Evolutionary conservation across 169 alveolate genomes (phyloP).

Genomic region (Cytauxzoon felis): DNA sequence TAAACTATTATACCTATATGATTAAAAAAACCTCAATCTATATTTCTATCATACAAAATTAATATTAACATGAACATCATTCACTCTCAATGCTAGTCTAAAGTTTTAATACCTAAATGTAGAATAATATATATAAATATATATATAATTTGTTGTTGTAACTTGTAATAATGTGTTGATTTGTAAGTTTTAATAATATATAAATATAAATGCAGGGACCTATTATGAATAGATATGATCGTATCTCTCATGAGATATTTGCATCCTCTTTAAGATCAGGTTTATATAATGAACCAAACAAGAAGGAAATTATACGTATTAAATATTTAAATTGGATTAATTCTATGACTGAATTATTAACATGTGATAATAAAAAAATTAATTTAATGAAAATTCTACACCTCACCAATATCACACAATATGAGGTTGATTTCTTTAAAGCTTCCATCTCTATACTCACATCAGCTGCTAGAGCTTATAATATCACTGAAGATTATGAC

Average conservation of each 20-base stretch:
- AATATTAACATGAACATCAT: too few relatives aligned
- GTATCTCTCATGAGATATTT: slow-evolving; percentile 39
- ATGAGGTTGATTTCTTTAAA: slow-evolving; percentile 46
- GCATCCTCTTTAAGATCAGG: slow-evolving; percentile 31
- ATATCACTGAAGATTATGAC: slow-evolving; percentile 3
- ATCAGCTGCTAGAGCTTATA: slow-evolving; percentile 28
- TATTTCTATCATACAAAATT: too few relatives aligned
- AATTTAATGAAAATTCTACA: slow-evolving; percentile 8
- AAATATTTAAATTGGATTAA: slow-evolving; percentile 11
- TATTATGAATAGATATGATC: slow-evolving; percentile 15
- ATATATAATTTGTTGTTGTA: too few relatives aligned
- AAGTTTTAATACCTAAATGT: too few relatives aligned
- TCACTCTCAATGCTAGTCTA: too few relatives aligned
- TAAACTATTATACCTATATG: too few relatives aligned
- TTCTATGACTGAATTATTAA: background rate
- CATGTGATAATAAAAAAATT: background rate
- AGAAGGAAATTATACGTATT: slow-evolving; percentile 16
- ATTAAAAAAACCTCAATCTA: too few relatives aligned
- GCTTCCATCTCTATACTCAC: slow-evolving; percentile 28
- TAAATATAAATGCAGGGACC: background rate
- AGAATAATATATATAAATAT: too few relatives aligned
- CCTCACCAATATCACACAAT: slow-evolving; percentile 13
- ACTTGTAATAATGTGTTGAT: background rate
- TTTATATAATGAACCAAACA: background rate
- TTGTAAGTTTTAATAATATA: background rate